Evolutionary conservation across 306 rosid species (phyloP), one percentile per base, ranked within the genome.

Genomic region (Rubus idaeus): DNA sequence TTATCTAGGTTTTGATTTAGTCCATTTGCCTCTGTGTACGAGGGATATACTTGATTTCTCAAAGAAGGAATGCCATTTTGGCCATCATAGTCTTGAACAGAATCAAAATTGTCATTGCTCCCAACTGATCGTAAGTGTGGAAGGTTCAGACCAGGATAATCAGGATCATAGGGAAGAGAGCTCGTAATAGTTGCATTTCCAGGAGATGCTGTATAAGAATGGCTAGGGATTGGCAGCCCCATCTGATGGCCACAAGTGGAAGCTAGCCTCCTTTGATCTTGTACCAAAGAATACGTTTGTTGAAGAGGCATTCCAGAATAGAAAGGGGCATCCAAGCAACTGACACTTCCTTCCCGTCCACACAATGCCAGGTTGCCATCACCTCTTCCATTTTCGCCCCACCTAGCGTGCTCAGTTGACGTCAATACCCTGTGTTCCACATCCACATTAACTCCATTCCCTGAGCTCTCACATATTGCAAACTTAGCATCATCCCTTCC

Each of bases 181-280:
- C 8, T 30, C 41, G 3, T 5, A 26, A 30, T 26, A 30, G 11
- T 5, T 26, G 20, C 72, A 78, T 78, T 83, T 75, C 86, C 68
- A 67, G 14, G 44, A 30, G 64, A 81, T 74, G 82, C 66, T 62
- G 70, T 62, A 76, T 62, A 37, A 41, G 83, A 74, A 53, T 67
- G 62, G 65, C 60, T 20, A 61, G 78, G 39, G 47, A 79, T 57
- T 20, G 57, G 85, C 5, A 39, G 21, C 55, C 63, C 77, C 46
- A 46, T 74, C 70, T 78, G 84, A 76, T 71, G 78, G 74, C 57
- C 46, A 61, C 70, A 44, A 53, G 81, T 46, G 51, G 86, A 78
- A 73, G 77, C 67, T 81, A 77, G 41, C 71, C 82, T 70, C 10
- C 16, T 73, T 83, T 65, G 82, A 73, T 77, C 70, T 88, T 80